Base-by-base conservation (phyloP, 2,329 filamentous ascomycete species). In the Pseudogymnoascus sp. region DNA sequence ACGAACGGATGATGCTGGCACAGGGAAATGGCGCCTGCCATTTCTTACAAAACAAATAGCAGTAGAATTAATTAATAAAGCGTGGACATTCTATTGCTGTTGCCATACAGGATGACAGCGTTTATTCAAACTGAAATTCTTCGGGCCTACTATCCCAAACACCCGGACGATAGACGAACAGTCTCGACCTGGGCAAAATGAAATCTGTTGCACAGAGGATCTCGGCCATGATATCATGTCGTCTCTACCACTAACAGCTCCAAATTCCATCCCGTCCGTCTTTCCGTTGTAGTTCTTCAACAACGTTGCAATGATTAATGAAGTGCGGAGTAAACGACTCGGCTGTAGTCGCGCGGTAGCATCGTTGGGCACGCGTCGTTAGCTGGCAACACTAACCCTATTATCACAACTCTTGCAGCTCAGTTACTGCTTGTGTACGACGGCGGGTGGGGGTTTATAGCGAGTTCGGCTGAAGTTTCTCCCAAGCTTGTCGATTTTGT, bases 391-490 rank as follows among this genome's bases (percentile, higher is more conserved):
- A 56, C 49, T 56, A 56, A 34, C 18, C 28, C 49, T 5, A 9
- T 56, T 56, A 56, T 36, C 49, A 56, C 5, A 56, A 34, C 28
- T 34, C n/a, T 21, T 56, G 49, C 28, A 56, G 49, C 49, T 56
- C 28, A 56, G 16, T 21, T 56, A 56, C 49, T 56, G 11, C n/a
- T 31, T 53, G 46, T 53, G 46, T 31, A 28, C 4, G 49, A 16
- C 49, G 11, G 12, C 18, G 3, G n/a, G 49, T 18, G n/a, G 28
- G 25, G n/a, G 49, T 34, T 56, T 56, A 56, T 56, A 56, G 49
- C 49, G 49, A 56, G n/a, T 36, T 56, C 28, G 28, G 49, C 28
- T 56, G n/a, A 12, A 36, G 28, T 56, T 56, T 34, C 49, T 56
- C 49, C 28, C 34, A 56, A 56, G n/a, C 28, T 34, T 56, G 49